Base-by-base conservation (phyloP, 1,284 basidiomycete species). In the Trametes versicolor region DNA sequence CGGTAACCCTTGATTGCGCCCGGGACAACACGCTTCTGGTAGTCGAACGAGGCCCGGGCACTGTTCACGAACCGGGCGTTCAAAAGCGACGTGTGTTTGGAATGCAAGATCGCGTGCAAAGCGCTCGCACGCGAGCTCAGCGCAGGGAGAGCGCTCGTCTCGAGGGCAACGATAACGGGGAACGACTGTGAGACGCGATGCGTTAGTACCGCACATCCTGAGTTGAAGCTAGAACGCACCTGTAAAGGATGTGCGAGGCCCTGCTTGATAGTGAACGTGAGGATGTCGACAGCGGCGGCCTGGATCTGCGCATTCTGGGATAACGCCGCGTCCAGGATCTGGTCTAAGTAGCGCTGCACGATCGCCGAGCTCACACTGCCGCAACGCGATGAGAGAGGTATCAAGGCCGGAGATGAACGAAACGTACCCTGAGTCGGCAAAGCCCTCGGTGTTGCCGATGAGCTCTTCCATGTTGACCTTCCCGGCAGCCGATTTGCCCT, bases 241-340 rank as follows among this genome's bases (percentile, higher is more conserved):
- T 94, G 91, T 4, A 99, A 84, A 0, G 98, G 98, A 78, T 99
- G 97, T 15, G 95, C 94, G 45, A 99, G 83, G 0, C 98, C 98
- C 78, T 99, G 97, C 74, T 93, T 94, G 71, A 99, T 89, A 0
- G 96, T 96, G 72, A 97, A 96, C 37, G 87, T 91, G 54, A 99
- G 79, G 45, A 99, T 93, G 70, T 99, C 96, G 60, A 98, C 87
- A 4, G 97, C 97, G 6, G 93, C 85, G 7, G 86, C 83, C 75
- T 99, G 97, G 51, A 95, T 89, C 49, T 87, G 85, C 0, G 81
- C 71, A 68, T 91, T 85, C 60, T 85, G 83, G 1, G 94, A 94
- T 32, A 95, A 78, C 0, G 94, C 93, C 0, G 95, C 92, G 1
- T 91, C 85, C 39, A 98, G 81, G 60, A 99, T 94, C 32, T 90